Evolutionary conservation across 1,284 basidiomycete species (phyloP).

Genomic region (Agaricales sp.): DNA sequence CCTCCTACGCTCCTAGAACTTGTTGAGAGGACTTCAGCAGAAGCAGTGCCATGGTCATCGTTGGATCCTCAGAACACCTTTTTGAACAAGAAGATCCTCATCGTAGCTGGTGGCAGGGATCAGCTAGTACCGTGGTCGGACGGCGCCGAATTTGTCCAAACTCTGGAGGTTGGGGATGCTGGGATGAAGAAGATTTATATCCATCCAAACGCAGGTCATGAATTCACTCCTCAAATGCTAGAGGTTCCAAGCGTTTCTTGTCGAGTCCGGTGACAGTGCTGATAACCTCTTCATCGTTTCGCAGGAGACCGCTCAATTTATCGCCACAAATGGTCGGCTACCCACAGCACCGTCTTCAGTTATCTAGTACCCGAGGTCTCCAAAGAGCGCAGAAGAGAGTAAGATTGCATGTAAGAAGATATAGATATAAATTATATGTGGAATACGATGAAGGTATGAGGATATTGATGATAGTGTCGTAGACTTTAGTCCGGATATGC

Average conservation of each 20-base stretch:
- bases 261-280: background rate
- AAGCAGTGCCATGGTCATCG: slow-evolving; percentile 25
- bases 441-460: no score
- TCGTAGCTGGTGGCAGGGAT: slow-evolving; percentile 55
- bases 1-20: slow-evolving; percentile 42
- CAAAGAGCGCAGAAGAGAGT: no score
- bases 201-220: slow-evolving; percentile 40
- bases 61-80: slow-evolving; percentile 42
- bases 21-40: slow-evolving; percentile 36
- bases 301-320: background rate
- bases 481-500: no score
- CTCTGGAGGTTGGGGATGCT: slow-evolving; percentile 36
- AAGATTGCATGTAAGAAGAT: no score
- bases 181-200: slow-evolving; percentile 39
- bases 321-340: no score
- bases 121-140: slow-evolving; percentile 50
- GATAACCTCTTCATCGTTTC: no score
- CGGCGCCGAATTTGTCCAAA: slow-evolving; percentile 42
- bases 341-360: no score
- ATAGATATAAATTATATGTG: no score
- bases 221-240: slow-evolving; percentile 41
- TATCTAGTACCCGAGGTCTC: no score
- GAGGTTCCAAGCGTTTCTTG: no score
- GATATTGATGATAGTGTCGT: no score
- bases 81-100: slow-evolving; percentile 56